These are phyloP conservation scores for Linnemannia elongata DNA, from an alignment of 192 early-diverging fungal species.

Conservation along the genomic window DNA sequence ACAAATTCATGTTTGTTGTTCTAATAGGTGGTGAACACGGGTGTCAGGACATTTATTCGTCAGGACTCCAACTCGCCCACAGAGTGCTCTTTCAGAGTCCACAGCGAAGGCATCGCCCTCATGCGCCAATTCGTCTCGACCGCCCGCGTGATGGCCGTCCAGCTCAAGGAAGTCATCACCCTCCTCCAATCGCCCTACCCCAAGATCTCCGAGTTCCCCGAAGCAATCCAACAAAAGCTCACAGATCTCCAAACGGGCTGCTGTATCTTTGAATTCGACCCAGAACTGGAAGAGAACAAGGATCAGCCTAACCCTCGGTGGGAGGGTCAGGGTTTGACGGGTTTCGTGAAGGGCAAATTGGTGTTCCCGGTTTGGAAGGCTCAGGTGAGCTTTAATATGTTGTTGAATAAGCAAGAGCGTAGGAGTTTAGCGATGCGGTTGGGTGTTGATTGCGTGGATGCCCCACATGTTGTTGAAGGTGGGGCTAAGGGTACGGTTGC, in stretches of 20 bases:
- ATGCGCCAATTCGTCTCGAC: constrained; percentile 59
- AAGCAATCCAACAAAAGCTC: constrained; percentile 57
- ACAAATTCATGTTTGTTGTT: background rate
- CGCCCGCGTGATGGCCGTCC: constrained; percentile 41
- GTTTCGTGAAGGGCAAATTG: constrained; percentile 59
- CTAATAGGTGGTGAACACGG: constrained; percentile 89
- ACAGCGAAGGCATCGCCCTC: constrained; percentile 76
- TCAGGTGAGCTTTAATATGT: constrained; percentile 77
- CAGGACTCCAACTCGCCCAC: constrained; percentile 70
- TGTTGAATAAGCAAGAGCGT: constrained; percentile 82
- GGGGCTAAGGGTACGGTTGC: constrained; percentile 44
- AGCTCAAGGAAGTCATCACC: constrained; percentile 37
- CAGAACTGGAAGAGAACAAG: constrained; percentile 55
- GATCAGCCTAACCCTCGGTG: constrained; percentile 51
- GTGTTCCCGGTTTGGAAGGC: constrained; percentile 82
- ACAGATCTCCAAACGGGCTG: constrained; percentile 58
- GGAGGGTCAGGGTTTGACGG: constrained; percentile 54
- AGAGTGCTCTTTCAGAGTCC: constrained; percentile 75
- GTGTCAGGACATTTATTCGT: constrained; percentile 89
- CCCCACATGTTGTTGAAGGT: constrained; percentile 52
- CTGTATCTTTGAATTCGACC: constrained; percentile 71
- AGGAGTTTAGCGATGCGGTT: constrained; percentile 58
- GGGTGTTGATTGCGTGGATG: constrained; percentile 52
- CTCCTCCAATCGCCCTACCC: constrained; percentile 57
- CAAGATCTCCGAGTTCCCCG: constrained; percentile 60